Conservation (phyloP, 148 eudicot genomes). For the Vaccinium darrowii region DNA sequence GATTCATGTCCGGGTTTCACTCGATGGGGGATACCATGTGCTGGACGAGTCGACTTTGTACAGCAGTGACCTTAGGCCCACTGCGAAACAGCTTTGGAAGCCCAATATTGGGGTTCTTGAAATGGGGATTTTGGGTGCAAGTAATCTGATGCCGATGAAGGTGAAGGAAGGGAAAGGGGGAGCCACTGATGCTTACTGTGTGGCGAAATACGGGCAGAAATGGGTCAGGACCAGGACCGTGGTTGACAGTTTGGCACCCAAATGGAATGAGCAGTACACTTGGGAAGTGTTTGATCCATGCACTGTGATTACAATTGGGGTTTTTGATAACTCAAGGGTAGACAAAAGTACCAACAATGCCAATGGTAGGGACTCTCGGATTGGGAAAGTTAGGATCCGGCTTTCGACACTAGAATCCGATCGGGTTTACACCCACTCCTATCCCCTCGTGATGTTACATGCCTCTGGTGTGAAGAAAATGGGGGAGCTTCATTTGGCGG, state of each 20-base stretch:
- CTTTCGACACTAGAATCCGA: conserved; percentile 79
- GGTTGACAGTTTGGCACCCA: conserved; percentile 70
- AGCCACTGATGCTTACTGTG: conserved; percentile 80
- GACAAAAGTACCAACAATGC: conserved; percentile 42
- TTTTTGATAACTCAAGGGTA: conserved; percentile 72
- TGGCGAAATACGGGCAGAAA: conserved; percentile 91
- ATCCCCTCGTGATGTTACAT: conserved; percentile 76
- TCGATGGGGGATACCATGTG: conserved; percentile 94
- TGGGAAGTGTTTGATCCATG: conserved; percentile 99
- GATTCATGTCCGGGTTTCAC: conserved; percentile 63
- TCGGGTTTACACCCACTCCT: conserved; percentile 83
- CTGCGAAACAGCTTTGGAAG: conserved; percentile 92
- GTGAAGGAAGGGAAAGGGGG: conserved; percentile 73
- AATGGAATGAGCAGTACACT: conserved; percentile 98
- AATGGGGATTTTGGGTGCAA: conserved; percentile 84
- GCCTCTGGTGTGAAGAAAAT: conserved; percentile 90
- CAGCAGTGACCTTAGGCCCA: conserved; percentile 81
- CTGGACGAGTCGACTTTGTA: conserved; percentile 89
- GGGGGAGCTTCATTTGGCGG: conserved; percentile 94
- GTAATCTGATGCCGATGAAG: conserved; percentile 79
- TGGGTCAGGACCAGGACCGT: conserved; percentile 89
- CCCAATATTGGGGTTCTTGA: conserved; percentile 90
- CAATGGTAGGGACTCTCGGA: conserved; percentile 53
- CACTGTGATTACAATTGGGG: conserved; percentile 85
- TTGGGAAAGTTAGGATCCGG: conserved; percentile 87